Evolutionary conservation across 768 basidiomycete genomes (phyloP).

Genomic region (Kwoniella dendrophila): DNA sequence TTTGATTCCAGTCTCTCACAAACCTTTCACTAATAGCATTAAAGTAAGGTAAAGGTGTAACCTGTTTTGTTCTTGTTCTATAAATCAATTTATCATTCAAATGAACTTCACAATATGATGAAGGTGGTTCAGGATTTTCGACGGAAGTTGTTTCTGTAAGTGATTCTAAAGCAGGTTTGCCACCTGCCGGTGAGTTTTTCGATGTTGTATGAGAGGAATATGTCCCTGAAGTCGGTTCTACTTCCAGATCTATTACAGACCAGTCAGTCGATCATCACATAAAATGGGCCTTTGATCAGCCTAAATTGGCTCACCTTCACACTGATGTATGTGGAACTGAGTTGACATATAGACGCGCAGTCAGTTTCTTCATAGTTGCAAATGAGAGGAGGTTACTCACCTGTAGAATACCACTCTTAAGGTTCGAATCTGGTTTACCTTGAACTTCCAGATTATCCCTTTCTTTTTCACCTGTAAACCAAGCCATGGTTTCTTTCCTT

Average conservation of each 20-base stretch:
- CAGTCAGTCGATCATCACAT: background rate
- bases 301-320: conserved; percentile 30
- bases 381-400: conserved; percentile 31
- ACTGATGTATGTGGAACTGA: conserved; percentile 53
- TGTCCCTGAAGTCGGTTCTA: conserved; percentile 41
- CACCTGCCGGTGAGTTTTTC: conserved; percentile 34
- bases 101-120: conserved; percentile 53
- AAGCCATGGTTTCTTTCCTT: conserved; percentile 50
- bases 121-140: conserved; percentile 50
- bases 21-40: conserved; percentile 56
- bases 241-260: conserved; percentile 37
- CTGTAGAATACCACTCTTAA: conserved; percentile 49
- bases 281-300: background rate
- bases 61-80: conserved; percentile 54
- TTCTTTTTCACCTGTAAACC: conserved; percentile 54
- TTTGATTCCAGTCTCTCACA: conserved; percentile 53
- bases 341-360: background rate
- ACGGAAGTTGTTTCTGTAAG: conserved; percentile 41
- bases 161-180: conserved; percentile 45
- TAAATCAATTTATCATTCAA: conserved; percentile 55
- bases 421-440: conserved; percentile 39
- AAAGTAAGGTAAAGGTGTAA: conserved; percentile 53
- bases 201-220: conserved; percentile 25
- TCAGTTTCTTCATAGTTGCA: background rate
- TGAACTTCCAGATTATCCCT: conserved; percentile 51